Evolutionary conservation across 2,329 filamentous ascomycete genomes (phyloP), one percentile per base, ranked within the genome.

Genomic region (Calonectria pseudoturangicola): DNA sequence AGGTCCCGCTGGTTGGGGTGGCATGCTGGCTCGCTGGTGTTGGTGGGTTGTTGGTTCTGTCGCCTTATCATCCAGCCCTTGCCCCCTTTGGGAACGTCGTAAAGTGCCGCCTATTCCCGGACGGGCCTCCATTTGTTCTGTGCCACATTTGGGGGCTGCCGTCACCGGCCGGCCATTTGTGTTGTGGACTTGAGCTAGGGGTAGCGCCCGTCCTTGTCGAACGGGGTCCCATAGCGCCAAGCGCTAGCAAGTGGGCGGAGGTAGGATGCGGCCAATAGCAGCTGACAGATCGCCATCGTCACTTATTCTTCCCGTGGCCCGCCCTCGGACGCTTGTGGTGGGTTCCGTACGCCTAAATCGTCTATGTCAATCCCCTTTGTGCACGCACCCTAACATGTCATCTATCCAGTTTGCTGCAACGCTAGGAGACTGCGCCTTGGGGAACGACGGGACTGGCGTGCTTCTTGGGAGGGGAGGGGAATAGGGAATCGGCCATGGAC

Each of bases 151-250:
- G 3, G 47, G 54, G 54, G 54, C 54, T 58, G 33, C 30, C 54
- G 54, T 41, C 51, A 58, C 51, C 30, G 51, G 30, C 30, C 51
- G 54, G 54, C 54, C n/a, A 21, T 25, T 36, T 27, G 18, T 43
- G 41, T 56, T 15, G 51, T n/a, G 4, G 33, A 21, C 54, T 41
- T 33, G 54, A 58, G 36, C 54, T 58, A 58, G 21, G 21, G 51
- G 30, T 56, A 56, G 51, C 51, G 51, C 51, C 51, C 51, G 51
- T 56, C 51, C 25, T 27, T 56, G 51, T 56, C 30, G 51, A 56
- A 56, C 50, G n/a, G 50, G 33, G 50, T 45, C 30, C 30, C 18
- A n/a, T 30, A 13, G 28, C 50, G 30, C 30, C 18, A 13, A 15
- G 51, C 30, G 51, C 51, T 36, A 56, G 21, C 4, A 25, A 30